Base-by-base conservation (phyloP, 345 rosid species). In the Viola odorata region DNA sequence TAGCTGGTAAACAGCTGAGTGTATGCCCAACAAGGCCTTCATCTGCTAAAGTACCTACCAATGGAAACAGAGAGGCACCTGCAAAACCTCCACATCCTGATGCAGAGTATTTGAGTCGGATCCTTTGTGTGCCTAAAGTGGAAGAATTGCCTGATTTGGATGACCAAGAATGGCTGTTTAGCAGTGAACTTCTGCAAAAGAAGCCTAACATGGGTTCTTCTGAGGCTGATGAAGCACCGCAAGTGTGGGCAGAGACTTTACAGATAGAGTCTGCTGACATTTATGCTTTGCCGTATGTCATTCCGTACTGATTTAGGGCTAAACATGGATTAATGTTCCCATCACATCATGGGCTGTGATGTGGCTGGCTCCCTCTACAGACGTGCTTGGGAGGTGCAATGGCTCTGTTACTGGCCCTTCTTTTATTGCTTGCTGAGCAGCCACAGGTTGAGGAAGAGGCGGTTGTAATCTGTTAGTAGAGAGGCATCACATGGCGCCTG, bases 51-150 rank as follows among this genome's bases (percentile, higher is more conserved):
- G 64, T 64, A 55, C 75, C 65, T 65, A 72, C 66, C 55, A 76
- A 73, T 65, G 77, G 73, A 55, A 69, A 54, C 12, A 66, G 60
- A 37, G 85, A 77, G 73, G 78, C 44, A 17, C 70, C 73, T 51
- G 56, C 15, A 38, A 83, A 76, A 67, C 86, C 77, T 42, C 94
- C 86, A 38, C 96, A 89, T 75, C 85, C 89, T 0, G 95, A 89
- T 72, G 66, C 64, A 12, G 85, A 90, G 71, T 78, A 78, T 73
- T 76, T 85, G 55, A 71, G 69, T 74, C 69, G 72, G 75, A 64
- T 90, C 54, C 76, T 90, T 38, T 53, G 70, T 44, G 71, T 90
- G 61, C 90, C 96, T 36, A 69, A 72, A 58, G 71, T 75, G 75
- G 85, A 90, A 66, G 86, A 78, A 38, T 45, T 64, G 71, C 56